Base-by-base conservation (phyloP, 2,329 filamentous ascomycete species). In the Lasiodiplodia sp. region DNA sequence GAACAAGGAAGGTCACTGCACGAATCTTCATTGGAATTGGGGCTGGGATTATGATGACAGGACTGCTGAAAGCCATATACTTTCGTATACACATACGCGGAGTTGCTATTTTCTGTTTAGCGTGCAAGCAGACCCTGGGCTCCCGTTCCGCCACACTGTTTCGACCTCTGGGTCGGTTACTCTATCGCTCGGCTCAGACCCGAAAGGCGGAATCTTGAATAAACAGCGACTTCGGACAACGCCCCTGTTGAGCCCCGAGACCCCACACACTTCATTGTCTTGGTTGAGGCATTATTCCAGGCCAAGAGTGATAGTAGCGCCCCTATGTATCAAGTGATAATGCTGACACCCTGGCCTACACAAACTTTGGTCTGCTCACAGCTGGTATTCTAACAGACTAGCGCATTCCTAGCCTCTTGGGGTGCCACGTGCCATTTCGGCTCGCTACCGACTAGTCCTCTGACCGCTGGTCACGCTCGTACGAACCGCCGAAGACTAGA, bases 81-180 rank as follows among this genome's bases (percentile, higher is more conserved):
- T 57, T 44, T 44, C 40, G 53, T 37, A 21, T 56, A n/a, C 31
- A 52, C n/a, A 52, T n/a, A 52, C 28, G 53, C 53, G 31, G n/a
- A 37, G 21, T 57, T 40, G 55, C n/a, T 21, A n/a, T 2, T 10
- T 47, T 47, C 6, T n/a, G 8, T 23, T 23, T 38, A 57, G 55
- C 34, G 31, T 4, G 6, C 34, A n/a, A 11, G 55, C 34, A 23
- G 18, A 47, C 44, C 44, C 44, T 21, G 44, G 44, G 10, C n/a
- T 47, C 18, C 44, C 40, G 40, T 18, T 44, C 40, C 40, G 7
- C 40, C 18, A 7, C 8, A 18, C 31, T 34, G 31, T 34, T 34
- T 34, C 31, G 31, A 2, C 31, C 31, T 34, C 8, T 34, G 31
- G 28, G 10, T 34, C 31, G 31, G 31, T 34, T 34, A 34, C 31